A percentile compares a stretch with the other conserved stretches of the same genome.
These are phyloP conservation scores for Yarrowia galli DNA, from an alignment of 1,139 yeast species.

Conservation along the genomic window DNA sequence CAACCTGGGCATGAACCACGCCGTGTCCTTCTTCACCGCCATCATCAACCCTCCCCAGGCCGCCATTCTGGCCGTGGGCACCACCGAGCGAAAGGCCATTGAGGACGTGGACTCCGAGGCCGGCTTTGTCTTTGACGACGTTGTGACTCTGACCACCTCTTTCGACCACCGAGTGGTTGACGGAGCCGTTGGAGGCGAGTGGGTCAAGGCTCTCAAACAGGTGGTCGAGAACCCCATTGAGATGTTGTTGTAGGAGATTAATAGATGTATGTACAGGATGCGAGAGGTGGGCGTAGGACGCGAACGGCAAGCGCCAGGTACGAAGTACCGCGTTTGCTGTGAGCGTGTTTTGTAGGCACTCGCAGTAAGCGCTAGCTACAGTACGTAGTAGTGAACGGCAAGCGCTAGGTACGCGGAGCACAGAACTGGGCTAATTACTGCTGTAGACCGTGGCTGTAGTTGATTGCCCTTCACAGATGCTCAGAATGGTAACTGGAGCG, in stretches of 20 bases:
- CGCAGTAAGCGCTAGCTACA: too few relatives aligned
- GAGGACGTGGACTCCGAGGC: slow-evolving; percentile 90
- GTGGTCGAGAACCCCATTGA: slow-evolving; percentile 96
- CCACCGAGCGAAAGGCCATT: slow-evolving; percentile 89
- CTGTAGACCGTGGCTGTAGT: too few relatives aligned
- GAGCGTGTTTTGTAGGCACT: too few relatives aligned
- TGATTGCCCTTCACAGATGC: too few relatives aligned
- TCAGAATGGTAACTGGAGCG: too few relatives aligned
- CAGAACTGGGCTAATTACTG: too few relatives aligned
- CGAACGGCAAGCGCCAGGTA: neutral
- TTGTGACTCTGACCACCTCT: slow-evolving; percentile 91
- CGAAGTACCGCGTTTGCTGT: neutral
- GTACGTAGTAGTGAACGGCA: too few relatives aligned
- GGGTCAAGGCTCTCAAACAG: slow-evolving; percentile 89
- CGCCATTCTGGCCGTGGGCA: slow-evolving; percentile 92
- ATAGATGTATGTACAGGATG: neutral
- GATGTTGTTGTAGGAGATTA: slow-evolving; percentile 66
- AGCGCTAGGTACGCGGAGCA: too few relatives aligned
- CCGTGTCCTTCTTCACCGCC: slow-evolving; percentile 91
- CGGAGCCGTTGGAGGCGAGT: slow-evolving; percentile 98
- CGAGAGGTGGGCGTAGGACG: neutral
- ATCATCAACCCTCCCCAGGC: slow-evolving; percentile 98
- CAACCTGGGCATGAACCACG: slow-evolving; percentile 97
- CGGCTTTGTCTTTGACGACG: slow-evolving; percentile 91
- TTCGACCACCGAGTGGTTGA: slow-evolving; percentile 97